Percentiles rank a stretch among this genome's conserved stretches.
These are phyloP conservation scores for Circinella minor DNA, from an alignment of 371 early-diverging fungal species.

Conservation along the genomic window DNA sequence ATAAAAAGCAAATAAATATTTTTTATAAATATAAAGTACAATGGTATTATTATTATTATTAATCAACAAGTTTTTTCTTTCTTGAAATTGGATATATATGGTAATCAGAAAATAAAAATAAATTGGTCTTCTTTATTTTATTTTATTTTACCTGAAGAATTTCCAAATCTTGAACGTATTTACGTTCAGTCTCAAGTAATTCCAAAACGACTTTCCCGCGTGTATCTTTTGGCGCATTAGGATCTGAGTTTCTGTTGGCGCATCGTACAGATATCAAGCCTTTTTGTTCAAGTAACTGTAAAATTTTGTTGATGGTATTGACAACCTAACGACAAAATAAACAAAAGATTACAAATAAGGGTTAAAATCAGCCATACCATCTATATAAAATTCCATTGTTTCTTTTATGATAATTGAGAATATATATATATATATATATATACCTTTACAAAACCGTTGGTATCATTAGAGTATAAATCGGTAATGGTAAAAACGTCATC, in stretches of 20 bases:
- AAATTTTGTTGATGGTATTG: slow-evolving; percentile 72
- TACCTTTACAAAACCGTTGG: slow-evolving; percentile 95
- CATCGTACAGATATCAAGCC: slow-evolving; percentile 65
- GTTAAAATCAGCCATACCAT: too few species aligned
- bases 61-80: too few species aligned
- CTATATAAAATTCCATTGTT: too few species aligned
- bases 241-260: slow-evolving; percentile 59
- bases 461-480: slow-evolving; percentile 93
- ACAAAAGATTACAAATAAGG: background rate
- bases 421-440: too few species aligned
- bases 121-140: background rate
- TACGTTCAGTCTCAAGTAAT: slow-evolving; percentile 93
- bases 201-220: slow-evolving; percentile 89
- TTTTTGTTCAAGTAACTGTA: slow-evolving; percentile 71
- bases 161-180: slow-evolving; percentile 90
- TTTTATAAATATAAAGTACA: too few species aligned
- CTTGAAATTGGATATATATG: background rate
- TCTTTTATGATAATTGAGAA: too few species aligned
- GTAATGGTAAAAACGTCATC: slow-evolving; percentile 87
- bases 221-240: slow-evolving; percentile 76
- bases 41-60: background rate
- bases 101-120: slow-evolving; percentile 2
- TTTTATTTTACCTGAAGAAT: slow-evolving; percentile 69
- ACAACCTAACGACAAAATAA: slow-evolving; percentile 48
- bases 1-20: background rate